These are phyloP conservation scores for Dryas drummondii DNA, from an alignment of 306 rosid genomes.

Conservation along the genomic window DNA sequence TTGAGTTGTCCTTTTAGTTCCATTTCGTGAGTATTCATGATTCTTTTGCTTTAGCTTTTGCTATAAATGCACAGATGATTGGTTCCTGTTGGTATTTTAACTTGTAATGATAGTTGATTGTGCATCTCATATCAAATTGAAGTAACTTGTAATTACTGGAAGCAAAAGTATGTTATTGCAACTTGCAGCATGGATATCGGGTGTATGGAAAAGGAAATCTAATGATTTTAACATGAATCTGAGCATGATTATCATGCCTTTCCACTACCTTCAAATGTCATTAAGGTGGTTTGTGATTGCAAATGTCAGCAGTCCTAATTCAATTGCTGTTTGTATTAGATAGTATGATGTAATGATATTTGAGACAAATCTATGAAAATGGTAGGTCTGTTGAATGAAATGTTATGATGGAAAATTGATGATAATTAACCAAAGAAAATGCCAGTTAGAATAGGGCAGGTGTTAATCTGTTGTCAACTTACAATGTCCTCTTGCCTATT, in stretches of 20 bases:
- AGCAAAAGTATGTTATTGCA: neutral
- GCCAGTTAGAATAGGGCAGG: neutral
- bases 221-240: neutral
- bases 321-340: neutral
- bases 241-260: neutral
- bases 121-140: neutral
- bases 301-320: neutral
- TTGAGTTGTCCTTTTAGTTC: neutral
- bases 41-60: neutral
- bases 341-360: neutral
- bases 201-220: neutral
- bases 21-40: neutral
- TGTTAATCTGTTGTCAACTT: neutral
- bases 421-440: neutral
- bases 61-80: neutral
- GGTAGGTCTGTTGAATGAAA: neutral
- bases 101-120: neutral
- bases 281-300: neutral
- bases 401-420: neutral
- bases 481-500: neutral
- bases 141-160: neutral
- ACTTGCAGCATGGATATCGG: neutral
- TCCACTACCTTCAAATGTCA: neutral
- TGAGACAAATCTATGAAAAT: neutral
- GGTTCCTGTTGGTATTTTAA: neutral